Evolutionary conservation across 495 filamentous ascomycete genomes (phyloP).

Genomic region (Penicillium bialowiezense): DNA sequence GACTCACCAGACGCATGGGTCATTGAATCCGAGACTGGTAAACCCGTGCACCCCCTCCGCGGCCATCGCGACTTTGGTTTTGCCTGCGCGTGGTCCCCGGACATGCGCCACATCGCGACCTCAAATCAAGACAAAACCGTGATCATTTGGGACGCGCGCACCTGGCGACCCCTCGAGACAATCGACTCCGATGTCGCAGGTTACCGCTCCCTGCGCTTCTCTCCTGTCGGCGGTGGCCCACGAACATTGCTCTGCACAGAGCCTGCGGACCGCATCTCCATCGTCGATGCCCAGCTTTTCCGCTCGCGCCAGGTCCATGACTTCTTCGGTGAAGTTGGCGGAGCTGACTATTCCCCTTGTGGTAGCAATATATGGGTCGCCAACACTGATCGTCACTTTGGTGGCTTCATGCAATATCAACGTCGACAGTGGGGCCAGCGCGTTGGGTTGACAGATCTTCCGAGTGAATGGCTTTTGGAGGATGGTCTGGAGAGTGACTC

Average conservation of each 20-base stretch:
- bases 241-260: conserved; percentile 76
- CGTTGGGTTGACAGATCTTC: conserved; percentile 29
- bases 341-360: conserved; percentile 68
- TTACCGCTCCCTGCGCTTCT: conserved; percentile 75
- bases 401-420: conserved; percentile 77
- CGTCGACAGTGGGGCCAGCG: conserved; percentile 46
- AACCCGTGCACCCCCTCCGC: conserved; percentile 52
- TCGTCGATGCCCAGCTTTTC: conserved; percentile 73
- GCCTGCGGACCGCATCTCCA: conserved; percentile 75
- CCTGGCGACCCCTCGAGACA: conserved; percentile 60
- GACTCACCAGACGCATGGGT: conserved; percentile 58
- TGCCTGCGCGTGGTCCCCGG: conserved; percentile 86
- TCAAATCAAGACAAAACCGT: conserved; percentile 85
- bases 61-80: conserved; percentile 84
- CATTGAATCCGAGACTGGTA: conserved; percentile 62
- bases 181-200: conserved; percentile 75
- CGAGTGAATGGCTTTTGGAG: conserved; percentile 39
- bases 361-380: conserved; percentile 71
- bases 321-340: conserved; percentile 84
- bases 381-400: conserved; percentile 70
- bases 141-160: conserved; percentile 83
- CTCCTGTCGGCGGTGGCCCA: conserved; percentile 71
- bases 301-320: conserved; percentile 70
- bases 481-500: conserved; percentile 33
- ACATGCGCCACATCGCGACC: conserved; percentile 85